A percentile compares a stretch with the other conserved stretches of the same genome.
Evolutionary conservation across 768 basidiomycete species (phyloP).

Genomic region (Suillus sp.): DNA sequence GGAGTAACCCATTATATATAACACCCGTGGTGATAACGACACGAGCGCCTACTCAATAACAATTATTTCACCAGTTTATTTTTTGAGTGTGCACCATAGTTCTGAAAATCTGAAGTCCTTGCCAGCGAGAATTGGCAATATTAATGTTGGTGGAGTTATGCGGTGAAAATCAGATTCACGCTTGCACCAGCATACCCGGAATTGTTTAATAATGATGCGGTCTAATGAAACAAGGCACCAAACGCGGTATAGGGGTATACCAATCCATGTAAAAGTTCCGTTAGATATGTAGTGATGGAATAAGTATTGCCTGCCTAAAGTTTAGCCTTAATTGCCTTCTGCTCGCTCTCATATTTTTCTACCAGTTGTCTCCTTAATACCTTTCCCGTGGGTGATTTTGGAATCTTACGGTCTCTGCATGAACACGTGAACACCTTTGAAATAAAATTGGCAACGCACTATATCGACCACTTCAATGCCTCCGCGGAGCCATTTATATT

Average conservation of each 20-base stretch:
- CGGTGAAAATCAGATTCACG: not conserved
- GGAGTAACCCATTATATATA: too few relatives aligned
- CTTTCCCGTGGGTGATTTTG: conserved; percentile 77
- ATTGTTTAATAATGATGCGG: not conserved
- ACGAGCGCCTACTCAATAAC: too few relatives aligned
- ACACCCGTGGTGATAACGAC: too few relatives aligned
- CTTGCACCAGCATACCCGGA: too few relatives aligned
- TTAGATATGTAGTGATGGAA: not conserved
- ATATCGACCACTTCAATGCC: conserved; percentile 66
- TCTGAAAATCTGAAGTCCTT: too few relatives aligned
- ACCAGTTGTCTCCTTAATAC: conserved; percentile 62
- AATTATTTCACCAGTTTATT: too few relatives aligned
- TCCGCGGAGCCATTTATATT: conserved; percentile 76
- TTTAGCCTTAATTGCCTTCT: conserved; percentile 24
- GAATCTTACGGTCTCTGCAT: conserved; percentile 48
- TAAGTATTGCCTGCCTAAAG: conserved; percentile 21
- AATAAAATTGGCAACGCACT: conserved; percentile 40
- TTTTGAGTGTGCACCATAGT: too few relatives aligned
- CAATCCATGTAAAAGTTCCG: not conserved
- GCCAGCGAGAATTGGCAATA: not conserved
- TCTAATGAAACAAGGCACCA: not conserved
- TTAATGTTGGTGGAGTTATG: not conserved
- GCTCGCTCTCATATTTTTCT: conserved; percentile 51
- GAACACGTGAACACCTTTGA: not conserved
- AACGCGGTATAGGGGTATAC: not conserved